These are phyloP conservation scores for Acacia melanoxylon DNA, from an alignment of 306 rosid genomes.

Conservation along the genomic window DNA sequence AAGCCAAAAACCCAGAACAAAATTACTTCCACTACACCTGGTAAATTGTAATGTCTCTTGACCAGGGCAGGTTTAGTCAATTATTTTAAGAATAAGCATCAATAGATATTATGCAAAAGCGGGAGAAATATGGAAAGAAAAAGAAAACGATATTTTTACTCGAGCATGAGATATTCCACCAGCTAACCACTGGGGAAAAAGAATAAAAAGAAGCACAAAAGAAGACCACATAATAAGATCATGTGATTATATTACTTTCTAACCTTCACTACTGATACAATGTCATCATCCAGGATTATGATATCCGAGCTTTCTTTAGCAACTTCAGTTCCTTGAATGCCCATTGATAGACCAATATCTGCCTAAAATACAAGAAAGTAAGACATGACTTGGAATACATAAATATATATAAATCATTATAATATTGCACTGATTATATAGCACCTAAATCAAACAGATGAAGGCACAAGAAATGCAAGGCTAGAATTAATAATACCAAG, in stretches of 20 bases:
- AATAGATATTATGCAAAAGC: conserved; percentile 21
- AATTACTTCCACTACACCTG: background rate
- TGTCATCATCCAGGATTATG: conserved; percentile 89
- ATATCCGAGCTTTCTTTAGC: conserved; percentile 99
- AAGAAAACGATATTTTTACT: conserved; percentile 9
- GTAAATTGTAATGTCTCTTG: conserved; percentile 23
- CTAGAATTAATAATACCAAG: conserved; percentile 13
- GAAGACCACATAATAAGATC: conserved; percentile 16
- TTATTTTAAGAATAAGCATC: background rate
- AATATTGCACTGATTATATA: conserved; percentile 13
- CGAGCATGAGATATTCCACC: conserved; percentile 5
- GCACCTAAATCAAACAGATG: conserved; percentile 25
- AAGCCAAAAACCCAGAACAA: conserved; percentile 10
- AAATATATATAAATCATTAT: background rate
- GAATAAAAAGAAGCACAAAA: background rate
- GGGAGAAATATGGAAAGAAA: conserved; percentile 11
- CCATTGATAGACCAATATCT: conserved; percentile 99
- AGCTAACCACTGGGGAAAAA: background rate
- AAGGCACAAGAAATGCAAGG: background rate
- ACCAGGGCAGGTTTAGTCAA: conserved; percentile 22
- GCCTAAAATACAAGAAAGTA: conserved; percentile 74
- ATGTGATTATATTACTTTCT: conserved; percentile 15
- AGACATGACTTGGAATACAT: conserved; percentile 41
- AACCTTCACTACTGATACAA: conserved; percentile 97
- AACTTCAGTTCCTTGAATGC: conserved; percentile 97